Percentiles rank a stretch among this genome's conserved stretches.
These are phyloP conservation scores for Melastoma malabathricum DNA, from an alignment of 345 rosid genomes.

Conservation along the genomic window DNA sequence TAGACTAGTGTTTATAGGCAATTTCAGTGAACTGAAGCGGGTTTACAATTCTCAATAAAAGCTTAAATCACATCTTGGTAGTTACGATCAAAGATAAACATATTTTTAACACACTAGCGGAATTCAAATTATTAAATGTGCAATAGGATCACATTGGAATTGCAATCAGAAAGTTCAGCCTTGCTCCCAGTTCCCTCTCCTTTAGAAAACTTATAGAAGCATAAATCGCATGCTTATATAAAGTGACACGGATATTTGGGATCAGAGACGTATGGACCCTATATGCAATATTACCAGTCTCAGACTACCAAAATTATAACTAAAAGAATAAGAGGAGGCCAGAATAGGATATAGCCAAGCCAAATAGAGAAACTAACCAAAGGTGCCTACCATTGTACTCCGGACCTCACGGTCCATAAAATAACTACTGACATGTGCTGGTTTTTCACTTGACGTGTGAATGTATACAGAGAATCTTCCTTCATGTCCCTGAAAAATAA, in stretches of 20 bases:
- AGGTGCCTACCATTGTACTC: conserved; percentile 16
- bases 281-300: no score
- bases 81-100: not conserved
- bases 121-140: no score
- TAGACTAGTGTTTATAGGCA: not conserved
- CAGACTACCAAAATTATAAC: no score
- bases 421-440: conserved; percentile 18
- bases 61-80: not conserved
- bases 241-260: no score
- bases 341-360: not conserved
- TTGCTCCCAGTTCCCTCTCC: not conserved
- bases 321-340: no score
- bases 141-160: not conserved
- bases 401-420: conserved; percentile 22
- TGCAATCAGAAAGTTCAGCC: not conserved
- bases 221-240: not conserved
- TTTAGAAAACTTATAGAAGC: not conserved
- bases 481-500: conserved; percentile 23
- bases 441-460: conserved; percentile 25
- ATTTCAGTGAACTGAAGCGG: not conserved
- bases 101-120: no score
- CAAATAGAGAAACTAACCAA: not conserved
- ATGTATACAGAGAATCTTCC: conserved; percentile 30
- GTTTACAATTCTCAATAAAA: not conserved
- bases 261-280: no score